Conservation (phyloP, 202 grass and related monocot species). For the Zoysia matrella region DNA sequence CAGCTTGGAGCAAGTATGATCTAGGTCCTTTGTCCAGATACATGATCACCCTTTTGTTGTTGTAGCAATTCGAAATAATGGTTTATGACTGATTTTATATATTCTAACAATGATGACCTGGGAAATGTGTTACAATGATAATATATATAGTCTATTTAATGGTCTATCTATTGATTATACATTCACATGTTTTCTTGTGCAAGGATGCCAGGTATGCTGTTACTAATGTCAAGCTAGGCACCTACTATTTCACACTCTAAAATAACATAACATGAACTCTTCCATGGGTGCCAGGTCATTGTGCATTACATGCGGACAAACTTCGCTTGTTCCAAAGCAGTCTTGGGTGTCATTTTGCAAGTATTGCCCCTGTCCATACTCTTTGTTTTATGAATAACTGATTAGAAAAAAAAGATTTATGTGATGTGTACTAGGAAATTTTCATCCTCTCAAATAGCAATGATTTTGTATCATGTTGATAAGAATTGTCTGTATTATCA, state of each 20-base stretch:
- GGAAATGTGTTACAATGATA: background rate
- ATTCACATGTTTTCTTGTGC: conserved; percentile 36
- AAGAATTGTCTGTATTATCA: conserved; percentile 25
- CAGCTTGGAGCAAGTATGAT: conserved; percentile 91
- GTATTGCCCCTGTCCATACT: conserved; percentile 40
- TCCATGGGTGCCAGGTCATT: conserved; percentile 69
- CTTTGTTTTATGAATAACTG: conserved; percentile 27
- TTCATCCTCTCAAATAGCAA: conserved; percentile 6
- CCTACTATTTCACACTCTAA: conserved; percentile 12
- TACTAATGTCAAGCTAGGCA: conserved; percentile 21
- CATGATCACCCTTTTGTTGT: conserved; percentile 22
- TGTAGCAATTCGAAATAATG: conserved; percentile 13
- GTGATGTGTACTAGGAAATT: conserved; percentile 5
- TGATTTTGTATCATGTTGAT: conserved; percentile 33
- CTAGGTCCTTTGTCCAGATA: conserved; percentile 33
- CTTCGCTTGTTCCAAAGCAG: conserved; percentile 92
- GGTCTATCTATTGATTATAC: conserved; percentile 14
- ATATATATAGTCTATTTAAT: conserved; percentile 8
- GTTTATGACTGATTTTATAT: background rate
- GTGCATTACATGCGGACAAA: conserved; percentile 93
- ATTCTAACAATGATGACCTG: conserved; percentile 9
- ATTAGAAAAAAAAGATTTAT: conserved; percentile 24
- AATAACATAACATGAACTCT: conserved; percentile 9
- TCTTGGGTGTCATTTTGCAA: conserved; percentile 95
- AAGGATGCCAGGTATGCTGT: conserved; percentile 91